Evolutionary conservation across 2,329 filamentous ascomycete genomes (phyloP), one percentile per base, ranked within the genome.

Genomic region (Sporothrix mexicana): DNA sequence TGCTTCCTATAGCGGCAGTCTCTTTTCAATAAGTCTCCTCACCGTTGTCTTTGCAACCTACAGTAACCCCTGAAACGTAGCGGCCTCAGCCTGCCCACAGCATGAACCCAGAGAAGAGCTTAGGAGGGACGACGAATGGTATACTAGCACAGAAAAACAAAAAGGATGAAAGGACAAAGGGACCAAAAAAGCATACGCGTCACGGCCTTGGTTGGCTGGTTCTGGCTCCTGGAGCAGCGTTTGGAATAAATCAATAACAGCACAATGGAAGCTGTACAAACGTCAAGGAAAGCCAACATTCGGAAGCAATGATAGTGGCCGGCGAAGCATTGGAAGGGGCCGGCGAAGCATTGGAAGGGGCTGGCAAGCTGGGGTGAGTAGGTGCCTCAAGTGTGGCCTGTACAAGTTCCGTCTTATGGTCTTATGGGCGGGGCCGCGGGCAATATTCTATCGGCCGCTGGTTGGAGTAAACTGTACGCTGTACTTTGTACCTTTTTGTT

Each of bases 211-310:
- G 53, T 47, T 25, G 3, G 55, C 55, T 25, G 10, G 55, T 15
- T 59, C 55, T 66, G 36, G 43, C 25, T 49, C 62, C 62, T 47
- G 43, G 62, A 66, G 41, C 41, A 49, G 36, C n/a, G 62, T 66
- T 66, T 66, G 62, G 13, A 47, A 47, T 66, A 66, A 13, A 66
- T 49, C 62, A 66, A 49, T 25, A 67, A 12, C 25, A 41, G 13
- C 8, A 41, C 6, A 36, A n/a, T 5, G n/a, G 57, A 36, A 61
- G 2, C 30, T 36, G 30, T 36, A 61, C 45, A 10, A 47, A 47
- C 13, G 57, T 10, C 3, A 51, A 36, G 45, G 7, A 36, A 36
- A 36, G 30, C 30, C 30, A 36, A 36, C 30, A 36, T 36, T 36
- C 7, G 30, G 30, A 36, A 36, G 30, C 30, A 25, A 55, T n/a